phyloP scores from a whole-genome alignment of 2,329 filamentous ascomycete genomes.

The Trichoderma breve region DNA sequence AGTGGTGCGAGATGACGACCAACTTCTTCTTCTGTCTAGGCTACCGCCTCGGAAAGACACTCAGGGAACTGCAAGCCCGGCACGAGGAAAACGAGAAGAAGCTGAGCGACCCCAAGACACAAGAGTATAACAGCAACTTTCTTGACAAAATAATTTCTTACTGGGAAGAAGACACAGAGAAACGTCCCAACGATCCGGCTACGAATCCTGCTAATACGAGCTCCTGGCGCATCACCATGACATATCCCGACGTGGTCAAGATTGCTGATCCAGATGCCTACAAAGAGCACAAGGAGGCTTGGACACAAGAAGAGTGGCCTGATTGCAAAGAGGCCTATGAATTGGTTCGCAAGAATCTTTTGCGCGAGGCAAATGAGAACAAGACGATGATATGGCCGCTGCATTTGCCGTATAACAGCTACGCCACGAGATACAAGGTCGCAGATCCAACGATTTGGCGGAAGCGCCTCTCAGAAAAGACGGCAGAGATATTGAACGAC shows the following conservation, averaged over 20 bases:
- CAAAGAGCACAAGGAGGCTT: not conserved
- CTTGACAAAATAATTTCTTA: constrained; percentile 18
- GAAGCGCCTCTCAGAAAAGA: not conserved
- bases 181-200: constrained; percentile 22
- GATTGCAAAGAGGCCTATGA: not conserved
- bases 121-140: constrained; percentile 20
- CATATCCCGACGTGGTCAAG: constrained; percentile 32
- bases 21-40: constrained; percentile 32
- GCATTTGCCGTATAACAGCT: constrained; percentile 25
- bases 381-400: constrained; percentile 42
- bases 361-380: constrained; percentile 45
- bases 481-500: not conserved
- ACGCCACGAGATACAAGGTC: not conserved
- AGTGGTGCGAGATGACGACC: constrained; percentile 8
- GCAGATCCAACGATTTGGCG: not conserved
- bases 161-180: constrained; percentile 24
- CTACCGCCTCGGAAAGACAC: constrained; percentile 41
- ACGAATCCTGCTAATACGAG: constrained; percentile 19
- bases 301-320: not conserved
- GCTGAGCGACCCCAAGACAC: not conserved
- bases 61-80: constrained; percentile 22
- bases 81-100: constrained; percentile 11
- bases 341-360: constrained; percentile 39
- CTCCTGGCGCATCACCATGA: constrained; percentile 21
- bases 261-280: constrained; percentile 32